phyloP scores from a whole-genome alignment of 306 rosid species.

The Quillaja saponaria region DNA sequence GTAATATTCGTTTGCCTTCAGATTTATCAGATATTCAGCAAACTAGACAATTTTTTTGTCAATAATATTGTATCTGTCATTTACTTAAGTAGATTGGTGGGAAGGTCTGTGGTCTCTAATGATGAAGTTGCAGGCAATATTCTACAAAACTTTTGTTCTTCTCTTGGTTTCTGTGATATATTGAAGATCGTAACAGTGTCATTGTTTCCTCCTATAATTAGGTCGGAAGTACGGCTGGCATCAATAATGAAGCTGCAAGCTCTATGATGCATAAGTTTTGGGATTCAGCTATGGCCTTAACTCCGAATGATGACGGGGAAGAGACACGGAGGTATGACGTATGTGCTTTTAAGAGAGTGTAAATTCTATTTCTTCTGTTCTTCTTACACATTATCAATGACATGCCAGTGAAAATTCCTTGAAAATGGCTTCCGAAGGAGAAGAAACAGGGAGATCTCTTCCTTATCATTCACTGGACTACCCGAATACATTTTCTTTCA shows the following conservation, averaged over 20 bases:
- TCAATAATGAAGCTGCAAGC: constrained; percentile 67
- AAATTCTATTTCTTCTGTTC: constrained; percentile 4
- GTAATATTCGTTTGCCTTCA: no score
- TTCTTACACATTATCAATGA: constrained; percentile 31
- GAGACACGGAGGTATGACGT: constrained; percentile 68
- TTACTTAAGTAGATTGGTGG: not conserved
- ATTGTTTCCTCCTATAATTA: constrained; percentile 38
- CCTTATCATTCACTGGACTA: constrained; percentile 38
- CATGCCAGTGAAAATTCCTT: constrained; percentile 69
- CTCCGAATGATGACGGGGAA: constrained; percentile 66
- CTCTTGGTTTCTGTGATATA: not conserved
- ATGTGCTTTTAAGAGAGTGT: constrained; percentile 21
- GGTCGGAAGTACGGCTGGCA: constrained; percentile 70
- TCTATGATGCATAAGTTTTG: constrained; percentile 88
- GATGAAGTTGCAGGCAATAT: constrained; percentile 9
- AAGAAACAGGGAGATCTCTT: constrained; percentile 57
- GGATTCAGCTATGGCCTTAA: constrained; percentile 92
- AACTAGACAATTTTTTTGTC: no score
- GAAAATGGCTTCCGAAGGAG: constrained; percentile 74
- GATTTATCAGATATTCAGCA: no score
- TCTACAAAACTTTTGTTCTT: constrained; percentile 1
- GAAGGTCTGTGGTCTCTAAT: constrained; percentile 9
- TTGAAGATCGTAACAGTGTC: not conserved
- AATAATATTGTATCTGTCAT: no score
- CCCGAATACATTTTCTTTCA: constrained; percentile 60